phyloP scores from a whole-genome alignment of 2,329 filamentous ascomycete genomes.

The Aspergillus bombycis region DNA sequence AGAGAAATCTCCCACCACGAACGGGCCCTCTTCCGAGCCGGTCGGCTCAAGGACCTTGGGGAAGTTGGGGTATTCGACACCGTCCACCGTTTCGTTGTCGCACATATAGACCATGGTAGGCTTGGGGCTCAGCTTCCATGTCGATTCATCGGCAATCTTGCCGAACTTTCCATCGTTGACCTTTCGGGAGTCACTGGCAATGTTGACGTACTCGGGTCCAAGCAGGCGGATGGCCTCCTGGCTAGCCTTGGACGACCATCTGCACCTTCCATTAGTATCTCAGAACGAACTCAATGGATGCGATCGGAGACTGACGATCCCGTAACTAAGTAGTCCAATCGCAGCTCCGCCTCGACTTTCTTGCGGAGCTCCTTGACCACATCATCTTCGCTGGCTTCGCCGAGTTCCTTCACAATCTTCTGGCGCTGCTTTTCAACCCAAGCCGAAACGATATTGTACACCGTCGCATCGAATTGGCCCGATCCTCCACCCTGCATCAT shows the following conservation, averaged over 20 bases:
- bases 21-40: slow-evolving; percentile 60
- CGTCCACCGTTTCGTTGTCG: slow-evolving; percentile 79
- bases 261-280: slow-evolving; percentile 11
- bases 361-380: slow-evolving; percentile 63
- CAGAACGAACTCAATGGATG: background rate
- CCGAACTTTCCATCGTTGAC: slow-evolving; percentile 81
- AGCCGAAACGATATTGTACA: slow-evolving; percentile 80
- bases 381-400: slow-evolving; percentile 56
- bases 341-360: slow-evolving; percentile 70
- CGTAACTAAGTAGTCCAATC: slow-evolving; percentile 87
- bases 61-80: slow-evolving; percentile 81
- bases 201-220: slow-evolving; percentile 75
- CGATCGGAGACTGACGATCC: slow-evolving; percentile 55
- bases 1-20: slow-evolving; percentile 90
- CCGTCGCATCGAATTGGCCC: slow-evolving; percentile 80
- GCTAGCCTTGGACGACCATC: slow-evolving; percentile 84
- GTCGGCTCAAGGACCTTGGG: slow-evolving; percentile 66
- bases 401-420: slow-evolving; percentile 51
- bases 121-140: slow-evolving; percentile 71
- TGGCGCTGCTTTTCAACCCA: slow-evolving; percentile 73
- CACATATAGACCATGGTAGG: slow-evolving; percentile 82
- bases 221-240: slow-evolving; percentile 80
- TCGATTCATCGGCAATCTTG: slow-evolving; percentile 73
- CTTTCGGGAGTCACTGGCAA: slow-evolving; percentile 68
- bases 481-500: slow-evolving; percentile 73